phyloP scores from a whole-genome alignment of 306 rosid species.

The Dryas drummondii region DNA sequence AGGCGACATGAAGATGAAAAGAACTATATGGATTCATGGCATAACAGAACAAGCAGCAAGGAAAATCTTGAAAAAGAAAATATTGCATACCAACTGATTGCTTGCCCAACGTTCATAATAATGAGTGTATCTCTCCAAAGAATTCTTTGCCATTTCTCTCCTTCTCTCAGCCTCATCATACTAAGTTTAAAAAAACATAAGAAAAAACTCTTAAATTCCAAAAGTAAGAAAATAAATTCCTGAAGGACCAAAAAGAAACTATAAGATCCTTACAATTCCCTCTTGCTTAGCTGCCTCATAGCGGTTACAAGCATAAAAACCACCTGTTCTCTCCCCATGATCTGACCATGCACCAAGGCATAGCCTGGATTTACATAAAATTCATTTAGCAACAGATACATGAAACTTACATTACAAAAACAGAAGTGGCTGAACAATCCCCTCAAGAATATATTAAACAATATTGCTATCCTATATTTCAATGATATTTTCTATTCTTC shows the following conservation, averaged over 20 bases:
- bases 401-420: neutral
- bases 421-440: neutral
- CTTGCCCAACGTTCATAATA: slow-evolving; percentile 98
- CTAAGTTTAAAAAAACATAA: slow-evolving; percentile 20
- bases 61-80: neutral
- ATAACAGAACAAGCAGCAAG: neutral
- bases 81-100: slow-evolving; percentile 68
- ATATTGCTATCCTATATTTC: neutral
- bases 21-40: neutral
- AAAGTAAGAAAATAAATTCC: neutral
- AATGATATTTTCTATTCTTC: neutral
- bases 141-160: slow-evolving; percentile 92
- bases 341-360: slow-evolving; percentile 94
- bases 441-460: too few species aligned
- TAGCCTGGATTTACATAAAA: slow-evolving; percentile 47
- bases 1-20: neutral
- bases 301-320: slow-evolving; percentile 92
- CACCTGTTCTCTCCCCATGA: slow-evolving; percentile 93
- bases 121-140: slow-evolving; percentile 90
- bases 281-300: slow-evolving; percentile 87
- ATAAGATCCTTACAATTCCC: slow-evolving; percentile 49
- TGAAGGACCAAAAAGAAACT: neutral
- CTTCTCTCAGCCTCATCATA: slow-evolving; percentile 68
- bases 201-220: neutral
- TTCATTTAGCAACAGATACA: neutral